phyloP scores from a whole-genome alignment of 202 grass and related monocot species.

The Schoenoplectus tabernaemontani region DNA sequence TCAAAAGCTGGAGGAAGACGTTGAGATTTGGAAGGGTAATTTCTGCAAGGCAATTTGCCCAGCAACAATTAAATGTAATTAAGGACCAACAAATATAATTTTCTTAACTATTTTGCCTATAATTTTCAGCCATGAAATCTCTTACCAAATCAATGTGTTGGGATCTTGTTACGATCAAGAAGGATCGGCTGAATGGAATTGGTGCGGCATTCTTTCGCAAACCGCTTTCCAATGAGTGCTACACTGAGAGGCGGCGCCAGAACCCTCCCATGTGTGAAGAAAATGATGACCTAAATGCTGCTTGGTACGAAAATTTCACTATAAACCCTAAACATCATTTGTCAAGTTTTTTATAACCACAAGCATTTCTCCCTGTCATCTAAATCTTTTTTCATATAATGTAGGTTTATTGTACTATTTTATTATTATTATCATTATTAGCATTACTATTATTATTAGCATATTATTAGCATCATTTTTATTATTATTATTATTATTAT shows the following conservation, averaged over 20 bases:
- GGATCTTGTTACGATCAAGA: slow-evolving; percentile 73
- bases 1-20: slow-evolving; percentile 84
- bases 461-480: too few species aligned
- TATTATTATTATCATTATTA: too few species aligned
- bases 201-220: slow-evolving; percentile 83
- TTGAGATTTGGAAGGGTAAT: slow-evolving; percentile 74
- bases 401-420: too few species aligned
- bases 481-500: too few species aligned
- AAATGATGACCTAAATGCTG: slow-evolving; percentile 66
- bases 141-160: slow-evolving; percentile 90
- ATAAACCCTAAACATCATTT: not conserved
- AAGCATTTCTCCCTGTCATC: not conserved
- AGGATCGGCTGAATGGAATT: slow-evolving; percentile 68
- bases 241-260: slow-evolving; percentile 42
- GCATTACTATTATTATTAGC: too few species aligned
- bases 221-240: slow-evolving; percentile 70
- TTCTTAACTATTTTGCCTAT: not conserved
- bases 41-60: not conserved
- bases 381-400: too few species aligned
- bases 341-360: not conserved
- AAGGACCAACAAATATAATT: not conserved
- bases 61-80: not conserved
- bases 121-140: slow-evolving; percentile 50
- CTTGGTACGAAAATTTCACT: slow-evolving; percentile 37
- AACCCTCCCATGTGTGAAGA: slow-evolving; percentile 80